Conservation (phyloP, 2,329 filamentous ascomycete genomes). For the Torrubiella hemipterigena region DNA sequence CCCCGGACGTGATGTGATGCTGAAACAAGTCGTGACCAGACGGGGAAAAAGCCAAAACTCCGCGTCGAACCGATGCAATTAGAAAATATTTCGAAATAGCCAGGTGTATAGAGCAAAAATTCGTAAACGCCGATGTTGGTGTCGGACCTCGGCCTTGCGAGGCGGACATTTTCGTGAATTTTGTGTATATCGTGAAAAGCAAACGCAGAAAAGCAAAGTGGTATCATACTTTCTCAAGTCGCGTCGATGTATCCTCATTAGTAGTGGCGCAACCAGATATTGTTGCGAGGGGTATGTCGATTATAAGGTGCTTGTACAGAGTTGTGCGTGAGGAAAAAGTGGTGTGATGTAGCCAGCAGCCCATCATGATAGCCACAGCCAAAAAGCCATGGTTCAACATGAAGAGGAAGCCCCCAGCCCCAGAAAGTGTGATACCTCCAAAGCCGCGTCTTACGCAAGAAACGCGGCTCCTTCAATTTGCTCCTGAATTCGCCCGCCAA, state of each 20-base stretch:
- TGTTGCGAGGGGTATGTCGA: constrained; percentile 26
- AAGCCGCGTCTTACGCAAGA: background rate
- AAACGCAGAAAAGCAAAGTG: constrained; percentile 25
- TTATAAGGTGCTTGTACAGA: constrained; percentile 38
- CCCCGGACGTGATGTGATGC: constrained; percentile 22
- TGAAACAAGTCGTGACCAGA: constrained; percentile 28
- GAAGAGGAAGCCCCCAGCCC: constrained; percentile 6
- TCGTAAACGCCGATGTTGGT: constrained; percentile 9
- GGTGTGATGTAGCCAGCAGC: constrained; percentile 18
- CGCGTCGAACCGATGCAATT: constrained; percentile 22
- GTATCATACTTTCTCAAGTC: constrained; percentile 33
- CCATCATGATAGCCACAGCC: constrained; percentile 1
- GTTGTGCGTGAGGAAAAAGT: constrained; percentile 13
- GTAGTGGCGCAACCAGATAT: constrained; percentile 16
- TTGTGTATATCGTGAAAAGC: constrained; percentile 35
- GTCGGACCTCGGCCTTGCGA: background rate
- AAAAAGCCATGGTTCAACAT: constrained; percentile 7
- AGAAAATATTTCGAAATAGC: constrained; percentile 7
- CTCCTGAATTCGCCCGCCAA: background rate
- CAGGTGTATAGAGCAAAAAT: constrained; percentile 15
- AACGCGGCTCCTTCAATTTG: background rate
- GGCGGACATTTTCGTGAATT: constrained; percentile 32
- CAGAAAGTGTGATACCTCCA: background rate
- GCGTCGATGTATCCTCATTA: constrained; percentile 24
- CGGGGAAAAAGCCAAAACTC: constrained; percentile 14